Base-by-base conservation (phyloP, 75 land plant genomes). In the Ceratopteris richardii region DNA sequence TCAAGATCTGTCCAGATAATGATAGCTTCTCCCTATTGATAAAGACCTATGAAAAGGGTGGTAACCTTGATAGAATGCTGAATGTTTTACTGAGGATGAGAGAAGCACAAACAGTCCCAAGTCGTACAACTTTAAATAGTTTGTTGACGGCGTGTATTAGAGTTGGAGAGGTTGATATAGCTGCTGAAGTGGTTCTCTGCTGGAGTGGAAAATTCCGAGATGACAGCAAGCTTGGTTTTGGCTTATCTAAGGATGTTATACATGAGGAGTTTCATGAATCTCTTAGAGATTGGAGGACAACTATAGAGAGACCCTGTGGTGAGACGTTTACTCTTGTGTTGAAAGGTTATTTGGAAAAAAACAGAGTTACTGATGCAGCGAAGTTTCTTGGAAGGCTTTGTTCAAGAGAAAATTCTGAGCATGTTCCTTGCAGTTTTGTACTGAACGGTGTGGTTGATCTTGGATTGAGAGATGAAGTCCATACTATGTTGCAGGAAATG, bases 91-190 rank as follows among this genome's bases (percentile, higher is more conserved):
- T 52, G 1, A 25, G 54, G 80, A 65, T 68, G n/a, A 60, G 12
- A 19, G 40, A 16, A 24, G 54, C 67, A 26, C 66, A 67, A 12
- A 57, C 17, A n/a, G 61, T 44, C 39, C 84, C 84, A 19, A 59
- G 77, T 44, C 70, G 63, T 19, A 76, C 77, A 9, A 77, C 84
- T 24, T 65, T 81, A 23, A 66, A 75, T 26, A 81, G 84, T 47
- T 63, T 81, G 20, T 31, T 81, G n/a, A 69, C 66, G 18, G 70
- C 84, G 0, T 81, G 84, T 58, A 76, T 65, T 11, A n/a, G 74
- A 39, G 29, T 62, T 10, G 80, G 80, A 19, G 37, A 31, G 51
- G 66, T 77, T 25, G 74, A 70, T 25, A 66, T 25, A 21, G 80
- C 54, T 26, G 54, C 54, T 26, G 54, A 52, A 24, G 14, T 23